These are phyloP conservation scores for Xylaria sp. DNA, from an alignment of 2,329 filamentous ascomycete genomes.

Conservation along the genomic window DNA sequence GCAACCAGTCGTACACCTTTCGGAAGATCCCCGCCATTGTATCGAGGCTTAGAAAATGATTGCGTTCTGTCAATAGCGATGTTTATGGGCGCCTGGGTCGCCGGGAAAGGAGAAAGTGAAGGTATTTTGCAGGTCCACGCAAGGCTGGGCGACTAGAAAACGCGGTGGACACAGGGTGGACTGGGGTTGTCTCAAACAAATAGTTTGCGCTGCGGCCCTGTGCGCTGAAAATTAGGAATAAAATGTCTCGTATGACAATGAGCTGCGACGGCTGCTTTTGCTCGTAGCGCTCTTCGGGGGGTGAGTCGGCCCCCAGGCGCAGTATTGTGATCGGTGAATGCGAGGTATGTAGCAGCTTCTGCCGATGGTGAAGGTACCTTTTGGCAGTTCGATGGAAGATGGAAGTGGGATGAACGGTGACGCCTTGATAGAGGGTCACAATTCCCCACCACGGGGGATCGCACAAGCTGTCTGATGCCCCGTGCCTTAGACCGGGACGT, in stretches of 20 bases:
- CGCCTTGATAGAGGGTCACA: conserved; percentile 40
- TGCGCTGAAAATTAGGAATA: conserved; percentile 41
- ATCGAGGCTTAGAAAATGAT: conserved; percentile 26
- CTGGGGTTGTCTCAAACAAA: conserved; percentile 40
- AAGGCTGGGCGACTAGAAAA: conserved; percentile 32
- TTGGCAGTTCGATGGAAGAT: conserved; percentile 28
- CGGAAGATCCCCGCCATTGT: conserved; percentile 90
- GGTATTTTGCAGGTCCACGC: conserved; percentile 28
- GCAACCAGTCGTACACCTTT: conserved; percentile 95
- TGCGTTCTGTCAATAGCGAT: conserved; percentile 19
- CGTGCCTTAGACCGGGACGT: conserved; percentile 41
- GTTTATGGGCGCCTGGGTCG: conserved; percentile 14
- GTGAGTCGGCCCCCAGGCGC: conserved; percentile 33
- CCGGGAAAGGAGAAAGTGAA: conserved; percentile 29
- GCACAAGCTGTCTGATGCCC: conserved; percentile 44
- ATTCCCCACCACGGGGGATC: conserved; percentile 43
- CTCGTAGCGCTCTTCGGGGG: conserved; percentile 39
- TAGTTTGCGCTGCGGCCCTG: conserved; percentile 41
- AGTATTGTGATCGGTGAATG: conserved; percentile 35
- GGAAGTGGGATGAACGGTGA: conserved; percentile 40
- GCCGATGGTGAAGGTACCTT: conserved; percentile 34
- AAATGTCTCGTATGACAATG: conserved; percentile 48
- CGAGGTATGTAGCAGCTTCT: conserved; percentile 33
- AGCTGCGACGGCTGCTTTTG: conserved; percentile 31
- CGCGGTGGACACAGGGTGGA: conserved; percentile 30